Evolutionary conservation across 1,284 basidiomycete genomes (phyloP), one percentile per base, ranked within the genome.

Genomic region (Ustanciosporium gigantosporum): DNA sequence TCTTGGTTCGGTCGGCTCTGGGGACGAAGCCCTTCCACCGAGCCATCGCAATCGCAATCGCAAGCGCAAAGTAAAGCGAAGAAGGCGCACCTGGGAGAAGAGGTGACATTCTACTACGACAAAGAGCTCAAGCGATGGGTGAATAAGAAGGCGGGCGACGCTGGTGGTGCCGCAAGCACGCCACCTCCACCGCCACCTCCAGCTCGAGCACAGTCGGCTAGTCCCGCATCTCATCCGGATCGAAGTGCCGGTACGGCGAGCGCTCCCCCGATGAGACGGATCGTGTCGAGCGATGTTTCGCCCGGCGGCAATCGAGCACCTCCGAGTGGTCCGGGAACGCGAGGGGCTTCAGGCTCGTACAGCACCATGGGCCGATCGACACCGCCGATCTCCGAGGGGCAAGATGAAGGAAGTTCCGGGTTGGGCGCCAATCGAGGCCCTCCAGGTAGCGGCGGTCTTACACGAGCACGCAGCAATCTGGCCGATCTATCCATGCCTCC

Each of bases 91-190:
- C 83, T 98, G 19, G 95, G 95, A 16, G 90, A 98, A 71, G 87
- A 94, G 74, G 90, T 84, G 24, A 83, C 86, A 36, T 94, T 98
- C 81, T 89, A 91, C 68, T 99, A 90, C 77, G 95, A 99, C 79
- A 87, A 89, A 70, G 91, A 96, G 19, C 84, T 88, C 58, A 95
- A 95, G 79, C 85, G 88, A 57, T 99, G 95, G 95, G 87, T 98
- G 17, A 93, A 96, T 79, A 93, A 89, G 80, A 92, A 89, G 80
- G 90, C 62, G 32, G 52, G 76, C 46, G 45, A 70, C 52, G 19
- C 79, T 9, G 59, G 46, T n/a, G 40, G 57, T 6, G 47, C 69
- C 1, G 53, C 53, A 11, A 47, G 72, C 15, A 38, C 70, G 7
- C 55, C 70, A 15, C 73, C 74, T 4, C 74, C 74, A 5, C 75